phyloP scores from a whole-genome alignment of 768 basidiomycete genomes.

The Lenzites betulinus region DNA sequence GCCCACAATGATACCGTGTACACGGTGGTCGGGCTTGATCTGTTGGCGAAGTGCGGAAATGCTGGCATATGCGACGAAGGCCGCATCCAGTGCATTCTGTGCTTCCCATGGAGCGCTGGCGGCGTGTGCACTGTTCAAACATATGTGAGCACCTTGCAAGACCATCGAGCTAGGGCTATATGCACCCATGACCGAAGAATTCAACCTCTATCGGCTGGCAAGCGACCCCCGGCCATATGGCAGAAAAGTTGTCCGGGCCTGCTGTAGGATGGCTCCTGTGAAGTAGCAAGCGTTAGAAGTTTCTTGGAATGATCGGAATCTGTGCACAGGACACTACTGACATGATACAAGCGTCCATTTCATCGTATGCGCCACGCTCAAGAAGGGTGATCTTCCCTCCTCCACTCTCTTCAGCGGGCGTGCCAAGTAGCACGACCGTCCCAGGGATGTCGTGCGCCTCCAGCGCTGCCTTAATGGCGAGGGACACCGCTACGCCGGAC shows the following conservation, averaged over 20 bases:
- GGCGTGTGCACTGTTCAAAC: constrained; percentile 63
- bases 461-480: constrained; percentile 72
- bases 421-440: constrained; percentile 74
- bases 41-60: constrained; percentile 86
- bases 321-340: constrained; percentile 30
- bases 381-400: constrained; percentile 78
- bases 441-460: constrained; percentile 63
- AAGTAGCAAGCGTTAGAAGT: neutral
- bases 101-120: constrained; percentile 87
- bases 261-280: constrained; percentile 72
- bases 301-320: neutral
- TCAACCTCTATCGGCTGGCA: constrained; percentile 68
- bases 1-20: constrained; percentile 78
- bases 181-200: constrained; percentile 74
- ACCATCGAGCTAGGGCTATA: neutral
- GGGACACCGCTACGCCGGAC: constrained; percentile 71
- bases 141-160: neutral
- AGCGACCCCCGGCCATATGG: constrained; percentile 58
- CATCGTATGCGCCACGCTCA: constrained; percentile 74
- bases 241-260: constrained; percentile 53
- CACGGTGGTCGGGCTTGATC: constrained; percentile 76
- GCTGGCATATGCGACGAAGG: constrained; percentile 78
- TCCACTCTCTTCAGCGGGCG: constrained; percentile 80
- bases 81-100: constrained; percentile 85
- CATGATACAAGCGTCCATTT: constrained; percentile 85